These are phyloP conservation scores for Cercospora zeina DNA, from an alignment of 2,329 filamentous ascomycete genomes.

Conservation along the genomic window DNA sequence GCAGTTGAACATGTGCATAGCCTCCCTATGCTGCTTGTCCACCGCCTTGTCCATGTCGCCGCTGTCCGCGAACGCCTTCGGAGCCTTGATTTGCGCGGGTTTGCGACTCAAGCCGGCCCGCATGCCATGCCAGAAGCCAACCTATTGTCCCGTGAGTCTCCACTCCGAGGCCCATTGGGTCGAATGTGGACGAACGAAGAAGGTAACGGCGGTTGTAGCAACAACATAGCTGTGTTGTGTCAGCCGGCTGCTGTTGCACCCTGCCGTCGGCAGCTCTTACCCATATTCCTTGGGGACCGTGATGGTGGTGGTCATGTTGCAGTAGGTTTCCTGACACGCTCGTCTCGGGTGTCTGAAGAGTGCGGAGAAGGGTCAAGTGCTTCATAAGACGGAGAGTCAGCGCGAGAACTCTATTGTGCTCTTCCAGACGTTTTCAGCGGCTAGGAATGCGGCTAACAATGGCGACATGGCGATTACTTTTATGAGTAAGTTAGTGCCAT, in stretches of 20 bases:
- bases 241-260: constrained; percentile 1
- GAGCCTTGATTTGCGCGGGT: constrained; percentile 57
- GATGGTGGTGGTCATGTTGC: constrained; percentile 39
- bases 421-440: not conserved
- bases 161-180: not conserved
- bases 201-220: constrained; percentile 55
- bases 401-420: constrained; percentile 3
- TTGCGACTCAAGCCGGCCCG: constrained; percentile 53
- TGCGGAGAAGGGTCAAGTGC: not conserved
- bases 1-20: constrained; percentile 51
- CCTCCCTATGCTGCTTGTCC: constrained; percentile 45
- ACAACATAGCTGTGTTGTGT: constrained; percentile 54
- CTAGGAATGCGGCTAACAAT: constrained; percentile 1
- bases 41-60: constrained; percentile 52
- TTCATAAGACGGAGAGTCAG: constrained; percentile 3
- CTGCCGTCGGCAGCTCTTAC: constrained; percentile 37
- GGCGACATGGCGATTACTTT: not conserved
- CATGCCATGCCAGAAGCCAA: constrained; percentile 54
- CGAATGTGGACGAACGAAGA: constrained; percentile 43
- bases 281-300: constrained; percentile 53
- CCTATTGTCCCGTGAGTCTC: constrained; percentile 28
- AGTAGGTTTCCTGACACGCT: not conserved
- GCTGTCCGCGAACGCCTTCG: constrained; percentile 59
- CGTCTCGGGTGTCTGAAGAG: not conserved
- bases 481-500: too few species aligned